These are phyloP conservation scores for Dalbergia oliveri DNA, from an alignment of 306 rosid species.

Conservation along the genomic window DNA sequence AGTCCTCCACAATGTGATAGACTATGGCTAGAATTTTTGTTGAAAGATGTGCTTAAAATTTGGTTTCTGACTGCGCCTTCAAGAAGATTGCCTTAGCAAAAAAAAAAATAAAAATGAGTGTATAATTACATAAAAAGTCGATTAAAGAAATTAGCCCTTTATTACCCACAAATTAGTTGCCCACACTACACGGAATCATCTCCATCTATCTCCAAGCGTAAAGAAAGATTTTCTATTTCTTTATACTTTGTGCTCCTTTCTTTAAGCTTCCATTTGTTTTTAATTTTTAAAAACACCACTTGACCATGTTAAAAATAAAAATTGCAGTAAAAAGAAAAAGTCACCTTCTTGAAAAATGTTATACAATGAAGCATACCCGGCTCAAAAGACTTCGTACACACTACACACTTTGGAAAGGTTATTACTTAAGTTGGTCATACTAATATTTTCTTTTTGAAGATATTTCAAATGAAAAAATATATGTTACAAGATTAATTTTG, in stretches of 20 bases:
- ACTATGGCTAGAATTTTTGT: no score
- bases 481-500: no score
- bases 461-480: no score
- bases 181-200: slow-evolving; percentile 13
- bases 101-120: no score
- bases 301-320: background rate
- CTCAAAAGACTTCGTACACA: background rate
- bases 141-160: background rate
- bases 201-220: slow-evolving; percentile 33
- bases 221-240: slow-evolving; percentile 25
- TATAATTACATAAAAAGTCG: background rate
- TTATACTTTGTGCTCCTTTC: slow-evolving; percentile 8
- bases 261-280: slow-evolving; percentile 18
- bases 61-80: no score
- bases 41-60: no score
- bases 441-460: background rate
- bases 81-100: no score
- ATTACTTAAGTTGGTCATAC: background rate
- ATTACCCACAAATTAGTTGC: background rate
- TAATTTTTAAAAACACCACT: background rate
- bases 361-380: background rate
- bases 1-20: no score
- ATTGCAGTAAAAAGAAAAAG: background rate
- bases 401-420: background rate
- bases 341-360: background rate